Base-by-base conservation (phyloP, 2,329 filamentous ascomycete species). In the Myriosclerotinia scirpicola region DNA sequence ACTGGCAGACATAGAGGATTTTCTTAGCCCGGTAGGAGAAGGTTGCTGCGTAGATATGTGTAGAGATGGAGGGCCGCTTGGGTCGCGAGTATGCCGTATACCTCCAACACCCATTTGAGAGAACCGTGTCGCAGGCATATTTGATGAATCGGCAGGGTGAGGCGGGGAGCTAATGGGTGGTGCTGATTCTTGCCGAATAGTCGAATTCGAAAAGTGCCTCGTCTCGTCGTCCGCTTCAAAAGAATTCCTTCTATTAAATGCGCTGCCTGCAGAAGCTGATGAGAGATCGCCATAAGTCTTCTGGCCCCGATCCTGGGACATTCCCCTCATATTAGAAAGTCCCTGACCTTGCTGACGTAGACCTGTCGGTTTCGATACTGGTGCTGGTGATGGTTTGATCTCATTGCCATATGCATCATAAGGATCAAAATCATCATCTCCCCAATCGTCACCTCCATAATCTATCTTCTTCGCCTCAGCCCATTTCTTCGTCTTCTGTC, bases 381-480 rank as follows among this genome's bases (percentile, higher is more conserved):
- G 34, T 38, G 34, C 56, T 3, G 58, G 50, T 53, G 75, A 65
- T 26, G 79, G 73, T 15, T 81, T 79, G 60, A 80, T 78, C 36
- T 79, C 78, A 46, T 79, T 77, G 36, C 58, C 54, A 26, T 59
- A 60, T 22, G 34, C 63, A 60, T 65, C 54, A 53, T 65, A 65
- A 59, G 81, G 79, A 64, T 87, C 80, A 42, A 88, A 85, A n/a
- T 87, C 84, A 67, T 86, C 84, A 46, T 89, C 87, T 46, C 92
- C 94, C 93, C 94, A 97, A 75, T 97, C 94, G 74, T 96, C 93
- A 70, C 93, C 94, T 74, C 94, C 93, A 75, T 98, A 98, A 75
- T 87, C 91, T 73, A 90, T 88, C 67, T 87, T 84, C 78, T 93
- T 94, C 46, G 94, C 94, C 74, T 96, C 90, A 48, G 94, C 90